Conservation (phyloP, 495 filamentous ascomycete genomes). For the Aspergillus affinis region DNA sequence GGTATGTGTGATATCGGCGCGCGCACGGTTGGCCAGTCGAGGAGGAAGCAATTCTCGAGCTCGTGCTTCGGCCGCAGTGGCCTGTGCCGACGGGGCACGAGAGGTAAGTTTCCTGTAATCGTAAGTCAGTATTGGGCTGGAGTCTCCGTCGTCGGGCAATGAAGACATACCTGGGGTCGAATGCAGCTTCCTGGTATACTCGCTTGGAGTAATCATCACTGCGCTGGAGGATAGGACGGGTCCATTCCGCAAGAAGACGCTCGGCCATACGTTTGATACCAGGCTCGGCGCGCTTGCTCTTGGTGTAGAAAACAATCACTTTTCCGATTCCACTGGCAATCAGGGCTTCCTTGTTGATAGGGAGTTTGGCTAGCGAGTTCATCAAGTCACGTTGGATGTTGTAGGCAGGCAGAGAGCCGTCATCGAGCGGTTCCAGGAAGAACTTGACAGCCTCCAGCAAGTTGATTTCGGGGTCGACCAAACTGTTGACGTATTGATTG, state of each 20-base stretch:
- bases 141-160: constrained; percentile 12
- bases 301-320: constrained; percentile 93
- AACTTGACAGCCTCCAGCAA: constrained; percentile 91
- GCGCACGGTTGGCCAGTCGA: constrained; percentile 67
- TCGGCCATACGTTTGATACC: constrained; percentile 92
- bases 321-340: constrained; percentile 93
- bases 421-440: constrained; percentile 94
- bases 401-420: constrained; percentile 90
- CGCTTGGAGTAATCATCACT: constrained; percentile 90
- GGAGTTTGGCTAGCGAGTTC: constrained; percentile 71
- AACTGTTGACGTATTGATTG: constrained; percentile 72
- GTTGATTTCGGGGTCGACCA: constrained; percentile 93
- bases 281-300: constrained; percentile 81
- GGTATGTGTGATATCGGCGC: constrained; percentile 64
- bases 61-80: constrained; percentile 62
- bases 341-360: constrained; percentile 85
- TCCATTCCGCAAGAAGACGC: constrained; percentile 90
- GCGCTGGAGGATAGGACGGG: constrained; percentile 88
- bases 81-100: constrained; percentile 48
- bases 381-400: constrained; percentile 96
- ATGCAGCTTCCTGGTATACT: constrained; percentile 53
- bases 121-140: constrained; percentile 16
- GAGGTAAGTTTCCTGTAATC: constrained; percentile 44
- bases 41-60: constrained; percentile 70
- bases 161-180: constrained; percentile 54